These are phyloP conservation scores for Podaxis sp. DNA, from an alignment of 768 basidiomycete species.

Conservation along the genomic window DNA sequence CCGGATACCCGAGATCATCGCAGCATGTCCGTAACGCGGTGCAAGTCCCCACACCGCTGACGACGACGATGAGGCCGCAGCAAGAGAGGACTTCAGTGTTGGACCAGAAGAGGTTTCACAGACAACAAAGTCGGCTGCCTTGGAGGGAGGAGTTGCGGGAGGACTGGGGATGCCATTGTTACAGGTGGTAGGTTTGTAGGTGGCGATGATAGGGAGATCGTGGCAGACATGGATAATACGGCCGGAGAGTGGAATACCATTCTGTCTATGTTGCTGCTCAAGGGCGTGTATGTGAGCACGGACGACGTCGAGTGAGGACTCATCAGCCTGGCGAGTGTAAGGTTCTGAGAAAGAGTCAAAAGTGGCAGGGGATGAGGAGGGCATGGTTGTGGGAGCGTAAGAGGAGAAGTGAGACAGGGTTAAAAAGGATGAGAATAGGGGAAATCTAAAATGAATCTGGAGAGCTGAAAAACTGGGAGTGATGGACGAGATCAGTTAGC, in stretches of 20 bases:
- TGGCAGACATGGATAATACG: slow-evolving; percentile 91
- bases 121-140: slow-evolving; percentile 40
- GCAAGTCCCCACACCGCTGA: slow-evolving; percentile 64
- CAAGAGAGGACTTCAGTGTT: neutral
- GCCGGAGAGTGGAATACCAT: slow-evolving; percentile 74
- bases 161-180: slow-evolving; percentile 58
- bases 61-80: slow-evolving; percentile 3
- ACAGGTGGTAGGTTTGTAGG: slow-evolving; percentile 36
- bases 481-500: slow-evolving; percentile 12
- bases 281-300: slow-evolving; percentile 66
- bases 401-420: neutral
- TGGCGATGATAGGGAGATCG: slow-evolving; percentile 76
- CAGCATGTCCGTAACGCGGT: slow-evolving; percentile 84
- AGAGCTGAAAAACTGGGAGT: slow-evolving; percentile 1
- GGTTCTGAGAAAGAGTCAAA: slow-evolving; percentile 79
- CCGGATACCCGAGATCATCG: slow-evolving; percentile 92
- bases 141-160: slow-evolving; percentile 72
- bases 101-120: neutral
- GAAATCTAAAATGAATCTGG: slow-evolving; percentile 2
- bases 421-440: slow-evolving; percentile 1
- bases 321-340: slow-evolving; percentile 58
- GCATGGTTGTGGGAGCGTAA: neutral
- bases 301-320: slow-evolving; percentile 68
- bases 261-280: slow-evolving; percentile 65
- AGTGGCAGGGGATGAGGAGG: neutral